A percentile compares a stretch with the other conserved stretches of the same genome.
phyloP scores from a whole-genome alignment of 1,284 basidiomycete genomes.

The Waitea zeae region DNA sequence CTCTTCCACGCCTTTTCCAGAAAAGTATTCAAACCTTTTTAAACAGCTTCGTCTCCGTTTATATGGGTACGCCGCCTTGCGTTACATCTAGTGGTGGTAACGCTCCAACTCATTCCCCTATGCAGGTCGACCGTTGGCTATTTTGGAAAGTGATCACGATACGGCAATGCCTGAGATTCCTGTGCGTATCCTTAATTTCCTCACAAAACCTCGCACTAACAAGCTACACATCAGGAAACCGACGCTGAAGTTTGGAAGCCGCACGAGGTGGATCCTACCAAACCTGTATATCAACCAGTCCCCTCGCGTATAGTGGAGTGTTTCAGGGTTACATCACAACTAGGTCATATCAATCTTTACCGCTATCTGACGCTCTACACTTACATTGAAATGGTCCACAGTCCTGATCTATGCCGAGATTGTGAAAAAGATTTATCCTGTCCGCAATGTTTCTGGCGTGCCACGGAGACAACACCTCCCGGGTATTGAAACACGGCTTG shows the following conservation, averaged over 20 bases:
- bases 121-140: slow-evolving; percentile 44
- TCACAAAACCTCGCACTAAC: no score
- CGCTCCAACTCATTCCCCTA: slow-evolving; percentile 4
- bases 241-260: no score
- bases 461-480: slow-evolving; percentile 29
- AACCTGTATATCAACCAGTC: no score
- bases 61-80: slow-evolving; percentile 37
- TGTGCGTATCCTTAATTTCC: no score
- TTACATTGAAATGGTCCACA: no score
- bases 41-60: slow-evolving; percentile 42
- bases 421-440: slow-evolving; percentile 58
- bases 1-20: neutral
- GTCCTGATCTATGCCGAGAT: slow-evolving; percentile 48
- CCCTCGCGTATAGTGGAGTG: no score
- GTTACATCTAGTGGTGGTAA: neutral
- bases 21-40: slow-evolving; percentile 2
- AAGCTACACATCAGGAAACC: no score
- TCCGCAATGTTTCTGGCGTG: slow-evolving; percentile 28
- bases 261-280: no score
- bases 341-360: no score
- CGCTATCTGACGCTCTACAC: no score
- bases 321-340: no score
- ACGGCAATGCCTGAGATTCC: no score
- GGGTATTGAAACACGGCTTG: slow-evolving; percentile 48
- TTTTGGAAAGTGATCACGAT: slow-evolving; percentile 1